Evolutionary conservation across 108 stramenopile genomes (phyloP).

Genomic region (Skeletonema costatum): DNA sequence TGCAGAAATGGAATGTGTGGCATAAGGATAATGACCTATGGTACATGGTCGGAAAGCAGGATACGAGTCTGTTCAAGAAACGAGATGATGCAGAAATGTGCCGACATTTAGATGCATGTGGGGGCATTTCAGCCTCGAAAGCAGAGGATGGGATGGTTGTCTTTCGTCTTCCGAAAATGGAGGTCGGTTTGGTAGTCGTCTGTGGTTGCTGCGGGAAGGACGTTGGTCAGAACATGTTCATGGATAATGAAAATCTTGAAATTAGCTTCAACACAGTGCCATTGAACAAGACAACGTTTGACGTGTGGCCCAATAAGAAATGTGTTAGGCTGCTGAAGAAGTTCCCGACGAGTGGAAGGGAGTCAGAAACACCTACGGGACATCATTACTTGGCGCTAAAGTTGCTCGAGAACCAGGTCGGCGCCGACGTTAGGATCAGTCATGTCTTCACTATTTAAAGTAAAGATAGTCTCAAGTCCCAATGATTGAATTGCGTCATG

Average conservation of each 20-base stretch:
- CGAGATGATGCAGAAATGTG: slow-evolving; percentile 52
- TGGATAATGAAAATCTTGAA: slow-evolving; percentile 33
- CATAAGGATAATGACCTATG: slow-evolving; percentile 38
- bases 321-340: slow-evolving; percentile 39
- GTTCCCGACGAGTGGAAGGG: slow-evolving; percentile 39
- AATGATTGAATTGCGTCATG: too few relatives aligned
- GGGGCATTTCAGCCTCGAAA: slow-evolving; percentile 42
- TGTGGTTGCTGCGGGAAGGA: slow-evolving; percentile 53
- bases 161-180: slow-evolving; percentile 56
- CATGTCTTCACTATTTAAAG: slow-evolving; percentile 47
- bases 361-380: slow-evolving; percentile 48
- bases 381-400: slow-evolving; percentile 42
- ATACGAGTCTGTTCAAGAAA: slow-evolving; percentile 26
- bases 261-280: slow-evolving; percentile 47
- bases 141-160: slow-evolving; percentile 51
- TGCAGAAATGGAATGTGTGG: slow-evolving; percentile 50
- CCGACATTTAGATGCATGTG: slow-evolving; percentile 49
- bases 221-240: slow-evolving; percentile 35
- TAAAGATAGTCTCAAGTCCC: neutral
- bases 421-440: slow-evolving; percentile 16
- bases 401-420: slow-evolving; percentile 17
- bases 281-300: slow-evolving; percentile 20
- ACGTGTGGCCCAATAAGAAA: slow-evolving; percentile 39
- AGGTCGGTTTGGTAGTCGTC: slow-evolving; percentile 50
- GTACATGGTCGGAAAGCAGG: slow-evolving; percentile 47